Percentiles rank a stretch among this genome's conserved stretches.
phyloP scores from a whole-genome alignment of 2,329 filamentous ascomycete genomes.

The Chrysoporthe puriensis region DNA sequence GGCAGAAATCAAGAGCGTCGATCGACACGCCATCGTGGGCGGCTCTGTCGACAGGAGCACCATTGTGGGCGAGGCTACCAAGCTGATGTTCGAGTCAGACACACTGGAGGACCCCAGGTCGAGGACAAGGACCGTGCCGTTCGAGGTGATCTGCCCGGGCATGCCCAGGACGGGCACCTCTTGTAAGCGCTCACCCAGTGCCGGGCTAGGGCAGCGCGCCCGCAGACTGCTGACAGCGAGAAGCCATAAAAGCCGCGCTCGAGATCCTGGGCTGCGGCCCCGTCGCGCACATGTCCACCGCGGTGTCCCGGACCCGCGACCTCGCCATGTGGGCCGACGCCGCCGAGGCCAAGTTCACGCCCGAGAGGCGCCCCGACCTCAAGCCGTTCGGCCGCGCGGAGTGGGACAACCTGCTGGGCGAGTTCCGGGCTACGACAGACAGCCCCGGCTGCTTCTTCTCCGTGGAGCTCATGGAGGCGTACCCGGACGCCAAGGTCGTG shows the following conservation, averaged over 20 bases:
- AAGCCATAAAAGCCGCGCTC: slow-evolving; percentile 22
- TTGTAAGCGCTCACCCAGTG: slow-evolving; percentile 3
- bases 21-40: slow-evolving; percentile 19
- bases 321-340: slow-evolving; percentile 24
- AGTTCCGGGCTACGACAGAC: slow-evolving; percentile 21
- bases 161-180: slow-evolving; percentile 23
- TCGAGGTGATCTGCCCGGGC: slow-evolving; percentile 22
- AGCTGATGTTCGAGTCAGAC: slow-evolving; percentile 23
- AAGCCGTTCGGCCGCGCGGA: slow-evolving; percentile 20
- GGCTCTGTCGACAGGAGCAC: slow-evolving; percentile 16
- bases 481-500: slow-evolving; percentile 49
- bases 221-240: not conserved
- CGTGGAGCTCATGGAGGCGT: slow-evolving; percentile 45
- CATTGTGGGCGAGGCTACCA: slow-evolving; percentile 18
- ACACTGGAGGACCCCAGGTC: slow-evolving; percentile 22
- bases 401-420: slow-evolving; percentile 25
- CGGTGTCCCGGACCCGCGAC: slow-evolving; percentile 21
- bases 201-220: too few relatives aligned
- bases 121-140: slow-evolving; percentile 18
- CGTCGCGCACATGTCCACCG: slow-evolving; percentile 25
- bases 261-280: slow-evolving; percentile 23
- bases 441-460: slow-evolving; percentile 27
- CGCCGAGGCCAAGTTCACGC: slow-evolving; percentile 25
- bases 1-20: slow-evolving; percentile 18
- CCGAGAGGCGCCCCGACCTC: slow-evolving; percentile 17